Conservation (phyloP, 2,329 filamentous ascomycete genomes). For the Ceratocystis eucalypticola region DNA sequence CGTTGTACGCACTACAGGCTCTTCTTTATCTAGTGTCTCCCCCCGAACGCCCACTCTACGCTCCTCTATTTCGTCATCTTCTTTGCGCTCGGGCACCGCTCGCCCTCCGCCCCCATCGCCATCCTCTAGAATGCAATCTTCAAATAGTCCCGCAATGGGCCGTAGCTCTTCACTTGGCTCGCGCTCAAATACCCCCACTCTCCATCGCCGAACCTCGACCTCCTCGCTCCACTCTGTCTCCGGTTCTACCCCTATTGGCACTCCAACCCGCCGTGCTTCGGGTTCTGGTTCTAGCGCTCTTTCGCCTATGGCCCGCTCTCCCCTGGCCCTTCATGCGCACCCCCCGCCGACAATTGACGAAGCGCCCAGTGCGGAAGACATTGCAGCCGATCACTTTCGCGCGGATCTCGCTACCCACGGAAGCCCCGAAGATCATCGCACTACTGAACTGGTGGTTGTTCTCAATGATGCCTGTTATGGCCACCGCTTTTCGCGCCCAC, state of each 20-base stretch:
- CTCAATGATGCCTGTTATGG: slow-evolving; percentile 92
- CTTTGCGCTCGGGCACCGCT: slow-evolving; percentile 27
- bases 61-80: slow-evolving; percentile 15
- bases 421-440: slow-evolving; percentile 28
- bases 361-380: slow-evolving; percentile 35
- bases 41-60: slow-evolving; percentile 13
- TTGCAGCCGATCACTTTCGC: slow-evolving; percentile 56
- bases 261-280: slow-evolving; percentile 11
- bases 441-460: slow-evolving; percentile 60
- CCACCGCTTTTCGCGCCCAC: slow-evolving; percentile 76
- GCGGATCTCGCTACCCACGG: slow-evolving; percentile 55
- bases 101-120: slow-evolving; percentile 30
- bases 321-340: slow-evolving; percentile 22
- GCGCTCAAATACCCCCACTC: slow-evolving; percentile 35
- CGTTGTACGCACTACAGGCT: neutral
- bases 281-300: slow-evolving; percentile 32
- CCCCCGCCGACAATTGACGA: slow-evolving; percentile 25
- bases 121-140: slow-evolving; percentile 27
- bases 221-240: slow-evolving; percentile 42
- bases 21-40: slow-evolving; percentile 3
- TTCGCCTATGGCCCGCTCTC: slow-evolving; percentile 32
- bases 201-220: slow-evolving; percentile 43
- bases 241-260: slow-evolving; percentile 22
- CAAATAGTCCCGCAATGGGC: slow-evolving; percentile 30
- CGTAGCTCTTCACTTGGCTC: slow-evolving; percentile 27